A percentile compares a stretch with the other conserved stretches of the same genome.
phyloP scores from a whole-genome alignment of 2,329 filamentous ascomycete genomes.

The Cladosporium sp. region DNA sequence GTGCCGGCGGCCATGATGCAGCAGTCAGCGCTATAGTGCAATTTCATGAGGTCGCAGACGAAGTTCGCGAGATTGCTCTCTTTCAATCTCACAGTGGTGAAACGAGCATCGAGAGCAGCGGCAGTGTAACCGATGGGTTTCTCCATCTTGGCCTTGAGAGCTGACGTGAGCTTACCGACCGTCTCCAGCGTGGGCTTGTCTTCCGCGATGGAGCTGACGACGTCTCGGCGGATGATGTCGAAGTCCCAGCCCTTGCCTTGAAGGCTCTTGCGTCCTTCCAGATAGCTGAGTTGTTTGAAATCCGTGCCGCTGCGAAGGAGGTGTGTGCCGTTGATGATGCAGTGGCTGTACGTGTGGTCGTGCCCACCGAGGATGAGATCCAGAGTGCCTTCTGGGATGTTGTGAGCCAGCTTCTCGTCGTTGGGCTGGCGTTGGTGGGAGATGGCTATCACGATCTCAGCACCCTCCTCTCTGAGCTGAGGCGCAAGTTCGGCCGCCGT shows the following conservation, averaged over 20 bases:
- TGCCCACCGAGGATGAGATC: slow-evolving; percentile 87
- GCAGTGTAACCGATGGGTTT: slow-evolving; percentile 82
- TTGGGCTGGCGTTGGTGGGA: slow-evolving; percentile 88
- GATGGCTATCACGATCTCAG: slow-evolving; percentile 76
- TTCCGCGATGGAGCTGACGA: slow-evolving; percentile 64
- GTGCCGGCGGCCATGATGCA: slow-evolving; percentile 81
- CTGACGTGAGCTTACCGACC: slow-evolving; percentile 66
- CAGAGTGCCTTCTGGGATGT: slow-evolving; percentile 62
- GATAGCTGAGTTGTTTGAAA: slow-evolving; percentile 87
- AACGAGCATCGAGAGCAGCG: slow-evolving; percentile 78
- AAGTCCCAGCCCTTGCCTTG: slow-evolving; percentile 65
- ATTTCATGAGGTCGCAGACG: slow-evolving; percentile 85
- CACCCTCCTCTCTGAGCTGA: slow-evolving; percentile 67
- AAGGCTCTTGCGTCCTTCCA: slow-evolving; percentile 65
- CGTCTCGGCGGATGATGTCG: slow-evolving; percentile 69
- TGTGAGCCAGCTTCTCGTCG: slow-evolving; percentile 77
- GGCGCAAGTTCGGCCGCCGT: slow-evolving; percentile 75
- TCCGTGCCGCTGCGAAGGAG: slow-evolving; percentile 82
- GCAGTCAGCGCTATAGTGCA: slow-evolving; percentile 76
- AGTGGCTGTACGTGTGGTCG: slow-evolving; percentile 83
- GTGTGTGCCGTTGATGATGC: slow-evolving; percentile 72
- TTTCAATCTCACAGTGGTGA: slow-evolving; percentile 70
- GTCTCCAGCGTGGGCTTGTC: slow-evolving; percentile 58
- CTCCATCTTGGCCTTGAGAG: slow-evolving; percentile 70
- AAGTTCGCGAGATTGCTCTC: slow-evolving; percentile 90